Evolutionary conservation across 768 basidiomycete species (phyloP), one percentile per base, ranked within the genome.

Genomic region (Favolaschia claudopus): DNA sequence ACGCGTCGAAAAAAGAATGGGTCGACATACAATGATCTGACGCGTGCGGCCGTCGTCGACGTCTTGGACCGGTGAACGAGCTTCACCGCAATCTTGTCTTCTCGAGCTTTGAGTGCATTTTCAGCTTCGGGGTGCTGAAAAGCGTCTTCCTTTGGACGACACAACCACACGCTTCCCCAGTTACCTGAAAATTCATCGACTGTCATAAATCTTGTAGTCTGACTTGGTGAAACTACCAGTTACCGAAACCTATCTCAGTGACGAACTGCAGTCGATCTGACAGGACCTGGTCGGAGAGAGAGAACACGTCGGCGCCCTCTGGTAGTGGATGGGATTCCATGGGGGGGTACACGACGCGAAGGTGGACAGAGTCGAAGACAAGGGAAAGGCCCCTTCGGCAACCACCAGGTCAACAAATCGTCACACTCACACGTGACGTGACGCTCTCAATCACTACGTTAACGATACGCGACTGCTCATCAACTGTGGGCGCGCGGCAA

Each of bases 81-180:
- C 77, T 99, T 99, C 67, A 95, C 89, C 2, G 96, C 96, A 36
- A 96, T 82, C 68, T 88, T 88, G 65, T 77, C 80, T 47, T 80
- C 81, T 37, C 75, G 75, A 29, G 75, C 74, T 50, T 68, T 72
- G 66, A 75, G n/a, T n/a, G n/a, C 65, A 51, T 78, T 64, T 56
- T 72, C 69, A 55, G 78, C 75, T 47, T 73, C 55, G 33, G 66
- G 62, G 37, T 69, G 66, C 5, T 80, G 71, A 44, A 70, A 67
- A 8, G 73, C 66, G 55, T 72, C 73, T 22, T 78, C 78, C 73
- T 86, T 91, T 58, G 88, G 86, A 32, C 76, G 77, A 69, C 89
- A 91, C 64, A 91, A 75, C 92, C 91, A 94, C 62, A 95, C 93
- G 70, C 89, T 90, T 33, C 94, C 94, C 94, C 94, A 96, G 76